Base-by-base conservation (phyloP, 2,329 filamentous ascomycete species). In the Aspergillus sp. region DNA sequence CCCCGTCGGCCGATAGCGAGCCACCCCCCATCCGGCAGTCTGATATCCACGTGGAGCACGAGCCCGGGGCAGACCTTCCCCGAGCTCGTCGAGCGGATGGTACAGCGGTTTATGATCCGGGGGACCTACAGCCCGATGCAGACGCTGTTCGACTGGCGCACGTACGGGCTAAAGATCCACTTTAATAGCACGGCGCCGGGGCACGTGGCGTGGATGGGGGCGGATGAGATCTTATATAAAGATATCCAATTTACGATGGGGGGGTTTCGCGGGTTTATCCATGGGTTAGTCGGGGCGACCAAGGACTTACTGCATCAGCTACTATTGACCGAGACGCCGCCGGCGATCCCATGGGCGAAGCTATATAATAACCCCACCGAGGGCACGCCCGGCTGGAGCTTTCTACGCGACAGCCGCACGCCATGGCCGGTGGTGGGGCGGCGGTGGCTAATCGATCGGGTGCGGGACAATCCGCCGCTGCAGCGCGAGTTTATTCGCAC, bases 311-410 rank as follows among this genome's bases (percentile, higher is more conserved):
- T 42, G 20, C 20, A 45, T 5, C 6, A 23, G 19, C 42, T 45
- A 14, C 11, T 45, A 3, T 45, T 45, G 5, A 45, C 20, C 13
- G 17, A 45, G 5, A 29, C 23, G 13, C 19, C 19, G 7, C 42
- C 19, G 7, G 5, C 23, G 25, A 23, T 25, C 47, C 50, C 16
- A 17, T 53, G 20, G 48, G 14, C 1, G 5, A 13, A 20, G 23
- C 19, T 54, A n/a, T 47, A 49, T n/a, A 23, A 54, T 14, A 14
- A 54, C 23, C 43, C 43, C 4, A 54, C n/a, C 2, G 19, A 54
- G 21, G 21, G 21, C 3, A 11, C 36, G 3, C 1, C 23, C 4
- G 44, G 36, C 7, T 54, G 38, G 43, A 54, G 44, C 20, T 54
- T 54, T 47, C 17, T 50, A 6, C 31, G 20, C 3, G 34, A 50